Evolutionary conservation across 2,329 filamentous ascomycete genomes (phyloP), one percentile per base, ranked within the genome.

Genomic region (Hymenoscyphus albidus): DNA sequence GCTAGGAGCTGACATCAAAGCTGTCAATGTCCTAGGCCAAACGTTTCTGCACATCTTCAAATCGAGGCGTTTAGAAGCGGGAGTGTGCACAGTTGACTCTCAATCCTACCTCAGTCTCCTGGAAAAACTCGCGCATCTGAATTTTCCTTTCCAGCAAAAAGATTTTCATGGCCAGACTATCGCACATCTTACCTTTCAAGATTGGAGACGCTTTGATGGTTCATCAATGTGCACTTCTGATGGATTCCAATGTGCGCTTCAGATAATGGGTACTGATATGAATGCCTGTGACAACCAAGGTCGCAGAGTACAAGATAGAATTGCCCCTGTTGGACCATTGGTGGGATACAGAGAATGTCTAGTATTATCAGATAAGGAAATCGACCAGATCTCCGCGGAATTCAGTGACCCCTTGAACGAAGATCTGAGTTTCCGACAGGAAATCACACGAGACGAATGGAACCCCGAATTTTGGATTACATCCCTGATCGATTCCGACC

Each of bases 221-320:
- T 27, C 22, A 5, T 5, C 14, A 5, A 35, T 27, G 22, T 38
- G 31, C 18, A 35, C 38, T 40, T 38, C 12, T 14, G 22, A 35
- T 31, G 22, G 22, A 2, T 51, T 60, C 18, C 7, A n/a, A 7
- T 4, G 6, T 2, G 42, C 38, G 9, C 12, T 51, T 10, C 13
- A 27, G 18, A 44, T 60, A 1, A 31, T 60, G 18, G 22, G 13
- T 2, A 32, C 42, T 13, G 58, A 60, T 60, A 44, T 44, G 22
- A 48, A 51, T 31, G 13, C 18, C 42, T 42, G 40, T 13, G 58
- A 60, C 13, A 60, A 60, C 40, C 58, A 60, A 51, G 58, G 58
- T 9, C 22, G n/a, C 32, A 60, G 39, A 31, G 16, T 35, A 16
- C 18, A 42, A 27, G 22, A 51, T 14, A 18, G 38, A 13, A 60